Evolutionary conservation across 345 rosid genomes (phyloP).

Genomic region (Litchi chinensis): DNA sequence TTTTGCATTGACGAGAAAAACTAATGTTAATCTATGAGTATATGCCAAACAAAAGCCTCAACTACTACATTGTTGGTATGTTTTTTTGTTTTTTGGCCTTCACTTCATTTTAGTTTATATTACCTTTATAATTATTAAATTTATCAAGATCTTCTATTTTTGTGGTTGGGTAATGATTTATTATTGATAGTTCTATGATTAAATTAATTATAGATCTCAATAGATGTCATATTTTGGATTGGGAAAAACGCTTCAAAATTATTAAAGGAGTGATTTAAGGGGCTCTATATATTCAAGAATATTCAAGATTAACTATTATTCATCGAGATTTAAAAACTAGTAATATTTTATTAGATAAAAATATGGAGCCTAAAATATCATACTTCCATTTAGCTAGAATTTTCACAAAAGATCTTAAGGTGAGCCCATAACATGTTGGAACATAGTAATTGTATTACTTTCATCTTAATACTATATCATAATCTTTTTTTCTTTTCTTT

Average conservation of each 20-base stretch:
- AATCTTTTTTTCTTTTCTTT: too few relatives aligned
- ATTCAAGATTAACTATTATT: slow-evolving; percentile 18
- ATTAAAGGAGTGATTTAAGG: slow-evolving; percentile 29
- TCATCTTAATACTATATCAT: too few relatives aligned
- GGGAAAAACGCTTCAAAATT: slow-evolving; percentile 8
- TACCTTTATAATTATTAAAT: neutral
- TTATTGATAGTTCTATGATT: neutral
- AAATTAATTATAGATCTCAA: slow-evolving; percentile 3
- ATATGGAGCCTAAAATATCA: slow-evolving; percentile 46
- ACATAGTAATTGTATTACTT: slow-evolving; percentile 35
- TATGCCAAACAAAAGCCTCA: too few relatives aligned
- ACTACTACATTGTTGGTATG: neutral
- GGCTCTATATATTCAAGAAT: slow-evolving; percentile 32
- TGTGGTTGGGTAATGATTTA: neutral
- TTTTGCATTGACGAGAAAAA: too few relatives aligned
- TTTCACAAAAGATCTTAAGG: slow-evolving; percentile 33
- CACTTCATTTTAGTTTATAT: neutral
- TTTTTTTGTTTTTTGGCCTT: too few relatives aligned
- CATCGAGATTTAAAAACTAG: slow-evolving; percentile 3
- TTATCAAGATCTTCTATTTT: neutral
- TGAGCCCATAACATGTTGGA: slow-evolving; percentile 32
- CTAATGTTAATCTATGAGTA: too few relatives aligned
- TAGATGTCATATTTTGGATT: slow-evolving; percentile 13
- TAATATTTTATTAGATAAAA: slow-evolving; percentile 38
- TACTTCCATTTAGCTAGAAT: slow-evolving; percentile 51